phyloP scores from a whole-genome alignment of 176 grass and related monocot species.

The Aegilops sharonensis region DNA sequence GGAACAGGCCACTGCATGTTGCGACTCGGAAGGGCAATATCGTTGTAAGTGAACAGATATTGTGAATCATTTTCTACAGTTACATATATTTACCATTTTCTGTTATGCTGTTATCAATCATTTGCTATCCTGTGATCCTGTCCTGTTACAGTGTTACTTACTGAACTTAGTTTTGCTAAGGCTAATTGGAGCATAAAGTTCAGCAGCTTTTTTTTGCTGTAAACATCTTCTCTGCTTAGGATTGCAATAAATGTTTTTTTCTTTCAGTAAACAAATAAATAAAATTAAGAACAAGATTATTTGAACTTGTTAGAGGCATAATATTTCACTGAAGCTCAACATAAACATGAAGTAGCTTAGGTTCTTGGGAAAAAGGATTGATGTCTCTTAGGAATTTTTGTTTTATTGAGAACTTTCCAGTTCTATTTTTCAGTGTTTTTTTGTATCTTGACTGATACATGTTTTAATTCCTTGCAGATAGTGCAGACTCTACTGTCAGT shows the following conservation, averaged over 20 bases:
- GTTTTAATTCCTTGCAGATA: conserved; percentile 50
- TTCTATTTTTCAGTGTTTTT: not conserved
- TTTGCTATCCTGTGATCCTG: not conserved
- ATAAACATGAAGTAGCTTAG: not conserved
- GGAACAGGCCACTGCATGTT: conserved; percentile 82
- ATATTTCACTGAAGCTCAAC: not conserved
- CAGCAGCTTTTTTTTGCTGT: not conserved
- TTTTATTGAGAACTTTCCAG: not conserved
- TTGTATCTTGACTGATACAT: conserved; percentile 34
- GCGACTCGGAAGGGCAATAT: conserved; percentile 83
- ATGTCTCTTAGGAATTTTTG: not conserved
- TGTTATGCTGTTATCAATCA: not conserved
- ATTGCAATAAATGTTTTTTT: not conserved
- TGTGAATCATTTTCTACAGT: not conserved
- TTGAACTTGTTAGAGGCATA: not conserved
- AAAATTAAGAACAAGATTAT: not conserved
- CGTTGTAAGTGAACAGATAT: conserved; percentile 42
- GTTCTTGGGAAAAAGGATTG: not conserved
- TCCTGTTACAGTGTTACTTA: not conserved
- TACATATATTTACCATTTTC: not conserved
- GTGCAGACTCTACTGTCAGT: conserved; percentile 55
- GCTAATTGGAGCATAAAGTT: not conserved
- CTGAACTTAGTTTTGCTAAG: not conserved
- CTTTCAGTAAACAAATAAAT: not conserved
- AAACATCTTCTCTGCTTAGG: not conserved